Percentiles rank a stretch among this genome's conserved stretches.
Evolutionary conservation across 1,139 yeast genomes (phyloP).

Genomic region (Geotrichum histeridarum): DNA sequence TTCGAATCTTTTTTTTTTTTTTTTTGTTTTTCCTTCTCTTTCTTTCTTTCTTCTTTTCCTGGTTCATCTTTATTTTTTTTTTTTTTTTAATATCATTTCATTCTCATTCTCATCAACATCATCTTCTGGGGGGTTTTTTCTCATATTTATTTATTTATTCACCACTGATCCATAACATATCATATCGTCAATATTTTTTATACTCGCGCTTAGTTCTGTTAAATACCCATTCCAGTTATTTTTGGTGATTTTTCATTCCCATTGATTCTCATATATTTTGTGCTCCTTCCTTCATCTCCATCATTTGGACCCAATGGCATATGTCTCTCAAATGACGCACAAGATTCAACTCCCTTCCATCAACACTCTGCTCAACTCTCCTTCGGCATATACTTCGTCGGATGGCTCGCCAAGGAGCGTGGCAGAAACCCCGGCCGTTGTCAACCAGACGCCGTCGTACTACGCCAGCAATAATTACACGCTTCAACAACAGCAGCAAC

Average conservation of each 20-base stretch:
- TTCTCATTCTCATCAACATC: too few species aligned
- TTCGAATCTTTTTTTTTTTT: not conserved
- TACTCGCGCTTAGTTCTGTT: too few species aligned
- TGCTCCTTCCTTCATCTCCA: not conserved
- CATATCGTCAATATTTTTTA: too few species aligned
- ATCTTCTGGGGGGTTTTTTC: not conserved
- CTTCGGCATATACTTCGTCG: not conserved
- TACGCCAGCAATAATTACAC: slow-evolving; percentile 3
- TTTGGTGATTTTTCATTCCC: too few species aligned
- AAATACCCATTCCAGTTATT: too few species aligned
- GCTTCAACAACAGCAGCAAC: slow-evolving; percentile 4
- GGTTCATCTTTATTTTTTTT: not conserved
- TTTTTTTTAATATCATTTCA: not conserved
- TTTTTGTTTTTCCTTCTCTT: not conserved
- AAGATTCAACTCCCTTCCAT: slow-evolving; percentile 15
- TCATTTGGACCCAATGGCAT: not conserved
- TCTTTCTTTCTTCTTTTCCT: not conserved
- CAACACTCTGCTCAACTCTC: slow-evolving; percentile 11
- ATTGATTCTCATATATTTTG: not conserved
- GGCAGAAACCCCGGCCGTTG: not conserved
- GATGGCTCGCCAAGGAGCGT: slow-evolving; percentile 3
- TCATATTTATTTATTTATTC: not conserved
- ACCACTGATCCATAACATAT: not conserved
- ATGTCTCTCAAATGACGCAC: not conserved
- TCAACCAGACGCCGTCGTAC: not conserved